A percentile compares a stretch with the other conserved stretches of the same genome.
Conservation (phyloP, 805 yeast species). For the Sugiyamaella americana region DNA sequence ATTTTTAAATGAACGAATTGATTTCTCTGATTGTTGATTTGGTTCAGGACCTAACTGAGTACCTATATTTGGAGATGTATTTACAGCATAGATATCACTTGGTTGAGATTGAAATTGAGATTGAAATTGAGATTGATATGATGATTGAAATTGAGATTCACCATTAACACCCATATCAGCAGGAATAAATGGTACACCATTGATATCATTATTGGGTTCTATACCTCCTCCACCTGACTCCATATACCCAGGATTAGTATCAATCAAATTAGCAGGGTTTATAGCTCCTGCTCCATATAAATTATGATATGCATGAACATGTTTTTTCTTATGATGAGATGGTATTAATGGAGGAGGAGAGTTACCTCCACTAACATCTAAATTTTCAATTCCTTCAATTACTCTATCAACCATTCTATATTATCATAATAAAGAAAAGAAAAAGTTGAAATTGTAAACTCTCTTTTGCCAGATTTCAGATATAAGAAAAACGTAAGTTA, state of each 20-base stretch:
- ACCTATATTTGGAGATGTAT: neutral
- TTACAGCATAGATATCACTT: neutral
- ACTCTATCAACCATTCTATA: neutral
- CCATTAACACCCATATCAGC: neutral
- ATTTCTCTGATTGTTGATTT: neutral
- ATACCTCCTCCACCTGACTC: slow-evolving; percentile 11
- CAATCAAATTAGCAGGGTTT: neutral
- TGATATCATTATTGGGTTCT: slow-evolving; percentile 8
- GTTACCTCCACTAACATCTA: neutral
- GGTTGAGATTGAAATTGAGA: neutral
- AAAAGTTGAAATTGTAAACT: no score
- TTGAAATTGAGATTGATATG: neutral
- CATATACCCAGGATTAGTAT: no score
- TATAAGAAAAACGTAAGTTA: no score
- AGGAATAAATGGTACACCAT: neutral
- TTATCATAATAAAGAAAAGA: no score
- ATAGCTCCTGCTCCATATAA: slow-evolving; percentile 3
- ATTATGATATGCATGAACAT: slow-evolving; percentile 15
- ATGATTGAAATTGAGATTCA: neutral
- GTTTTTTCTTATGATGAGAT: slow-evolving; percentile 4
- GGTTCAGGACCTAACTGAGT: neutral
- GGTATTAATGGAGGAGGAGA: slow-evolving; percentile 15
- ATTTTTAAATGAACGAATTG: slow-evolving; percentile 4
- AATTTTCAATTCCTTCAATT: neutral
- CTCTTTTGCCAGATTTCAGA: no score